Evolutionary conservation across 1,284 basidiomycete species (phyloP).

Genomic region (Ustilago shanxiensis): DNA sequence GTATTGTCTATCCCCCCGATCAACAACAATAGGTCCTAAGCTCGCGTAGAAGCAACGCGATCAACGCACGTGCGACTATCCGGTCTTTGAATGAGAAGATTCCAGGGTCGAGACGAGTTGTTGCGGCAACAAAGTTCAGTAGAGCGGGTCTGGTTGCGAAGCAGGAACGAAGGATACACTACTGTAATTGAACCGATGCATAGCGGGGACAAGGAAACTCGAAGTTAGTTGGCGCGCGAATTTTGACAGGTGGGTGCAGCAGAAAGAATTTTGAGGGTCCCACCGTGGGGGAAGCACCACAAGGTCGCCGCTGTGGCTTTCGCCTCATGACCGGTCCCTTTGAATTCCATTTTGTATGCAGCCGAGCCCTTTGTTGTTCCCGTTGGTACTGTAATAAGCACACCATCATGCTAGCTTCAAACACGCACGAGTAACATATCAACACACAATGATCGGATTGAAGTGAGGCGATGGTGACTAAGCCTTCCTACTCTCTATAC

Average conservation of each 20-base stretch:
- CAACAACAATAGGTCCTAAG: neutral
- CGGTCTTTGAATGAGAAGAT: neutral
- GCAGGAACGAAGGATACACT: neutral
- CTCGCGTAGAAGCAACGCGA: constrained; percentile 5
- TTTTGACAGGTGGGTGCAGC: neutral
- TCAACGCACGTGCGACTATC: neutral
- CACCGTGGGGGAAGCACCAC: neutral
- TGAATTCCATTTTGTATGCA: neutral
- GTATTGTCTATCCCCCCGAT: neutral
- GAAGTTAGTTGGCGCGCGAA: neutral
- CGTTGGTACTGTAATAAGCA: neutral
- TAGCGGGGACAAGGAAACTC: neutral
- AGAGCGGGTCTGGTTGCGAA: too few relatives aligned
- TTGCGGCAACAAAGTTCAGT: neutral
- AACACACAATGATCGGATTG: neutral
- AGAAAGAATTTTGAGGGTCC: neutral
- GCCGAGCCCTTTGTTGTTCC: neutral
- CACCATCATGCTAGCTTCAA: neutral
- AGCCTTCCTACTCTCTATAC: neutral
- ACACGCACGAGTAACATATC: neutral
- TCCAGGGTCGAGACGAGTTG: constrained; percentile 4
- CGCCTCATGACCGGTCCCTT: neutral
- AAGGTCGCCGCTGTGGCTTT: neutral
- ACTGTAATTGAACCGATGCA: neutral
- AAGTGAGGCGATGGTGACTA: neutral